Evolutionary conservation across 176 grass and related monocot species (phyloP).

Genomic region (Coix lacrymajobi): DNA sequence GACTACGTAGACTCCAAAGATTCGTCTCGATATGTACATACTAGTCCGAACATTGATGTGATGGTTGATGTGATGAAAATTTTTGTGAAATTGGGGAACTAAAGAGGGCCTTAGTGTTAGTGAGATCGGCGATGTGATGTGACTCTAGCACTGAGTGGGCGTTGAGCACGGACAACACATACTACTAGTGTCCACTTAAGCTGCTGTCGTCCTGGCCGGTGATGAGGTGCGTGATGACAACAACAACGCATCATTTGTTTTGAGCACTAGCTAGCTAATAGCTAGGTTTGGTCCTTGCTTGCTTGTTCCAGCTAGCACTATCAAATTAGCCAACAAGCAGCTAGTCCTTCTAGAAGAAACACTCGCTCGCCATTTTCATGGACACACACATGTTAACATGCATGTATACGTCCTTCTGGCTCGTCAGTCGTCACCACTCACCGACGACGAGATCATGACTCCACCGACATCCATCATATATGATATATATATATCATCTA

Average conservation of each 20-base stretch:
- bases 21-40: no score
- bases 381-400: no score
- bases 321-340: not conserved
- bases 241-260: not conserved
- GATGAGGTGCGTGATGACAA: not conserved
- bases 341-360: not conserved
- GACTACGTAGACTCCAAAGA: no score
- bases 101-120: no score
- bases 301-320: not conserved
- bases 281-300: not conserved
- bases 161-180: not conserved
- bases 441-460: no score
- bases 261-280: not conserved
- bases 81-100: no score
- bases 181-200: constrained; percentile 8
- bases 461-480: no score
- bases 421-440: no score
- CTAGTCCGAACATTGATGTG: no score
- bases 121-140: not conserved
- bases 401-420: no score
- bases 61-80: no score
- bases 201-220: not conserved
- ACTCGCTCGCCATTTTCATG: not conserved
- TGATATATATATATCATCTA: no score
- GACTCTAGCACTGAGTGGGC: not conserved